Evolutionary conservation across 164 flowering plant species (phyloP).

Genomic region (Tinospora cordifolia): DNA sequence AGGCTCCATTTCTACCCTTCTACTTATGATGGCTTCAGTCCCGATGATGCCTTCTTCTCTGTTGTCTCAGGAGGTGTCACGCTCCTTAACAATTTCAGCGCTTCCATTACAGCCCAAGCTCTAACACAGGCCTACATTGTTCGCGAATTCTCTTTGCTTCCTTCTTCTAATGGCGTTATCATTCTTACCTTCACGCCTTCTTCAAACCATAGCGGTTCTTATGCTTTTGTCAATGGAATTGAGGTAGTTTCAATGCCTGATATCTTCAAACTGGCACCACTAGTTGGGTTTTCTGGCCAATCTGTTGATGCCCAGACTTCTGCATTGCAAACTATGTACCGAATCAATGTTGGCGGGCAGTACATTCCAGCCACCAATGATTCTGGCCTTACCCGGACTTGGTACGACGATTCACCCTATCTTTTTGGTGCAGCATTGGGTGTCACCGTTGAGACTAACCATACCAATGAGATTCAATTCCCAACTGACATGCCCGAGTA

Average conservation of each 20-base stretch:
- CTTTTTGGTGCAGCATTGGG: conserved; percentile 44
- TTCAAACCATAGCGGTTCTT: conserved; percentile 23
- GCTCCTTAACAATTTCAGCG: conserved; percentile 65
- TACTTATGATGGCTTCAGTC: conserved; percentile 28
- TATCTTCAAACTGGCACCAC: conserved; percentile 28
- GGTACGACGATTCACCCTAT: conserved; percentile 62
- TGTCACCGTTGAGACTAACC: conserved; percentile 22
- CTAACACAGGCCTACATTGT: conserved; percentile 62
- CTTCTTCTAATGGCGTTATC: conserved; percentile 15
- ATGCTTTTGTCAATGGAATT: conserved; percentile 57
- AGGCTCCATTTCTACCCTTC: conserved; percentile 79
- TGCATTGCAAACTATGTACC: conserved; percentile 24
- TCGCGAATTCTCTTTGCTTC: conserved; percentile 38
- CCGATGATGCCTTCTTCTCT: conserved; percentile 39
- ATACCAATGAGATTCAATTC: conserved; percentile 25
- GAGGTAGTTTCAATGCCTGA: conserved; percentile 35
- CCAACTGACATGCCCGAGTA: conserved; percentile 8
- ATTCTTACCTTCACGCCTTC: conserved; percentile 47
- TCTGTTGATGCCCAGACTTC: conserved; percentile 20
- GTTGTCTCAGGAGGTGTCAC: conserved; percentile 38
- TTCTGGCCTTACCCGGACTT: conserved; percentile 33
- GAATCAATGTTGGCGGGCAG: conserved; percentile 16
- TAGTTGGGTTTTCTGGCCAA: conserved; percentile 42
- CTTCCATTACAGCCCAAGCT: conserved; percentile 59
- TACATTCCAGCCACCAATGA: conserved; percentile 40